phyloP scores from a whole-genome alignment of 139 green algal species.

The Asterochloris erici region DNA sequence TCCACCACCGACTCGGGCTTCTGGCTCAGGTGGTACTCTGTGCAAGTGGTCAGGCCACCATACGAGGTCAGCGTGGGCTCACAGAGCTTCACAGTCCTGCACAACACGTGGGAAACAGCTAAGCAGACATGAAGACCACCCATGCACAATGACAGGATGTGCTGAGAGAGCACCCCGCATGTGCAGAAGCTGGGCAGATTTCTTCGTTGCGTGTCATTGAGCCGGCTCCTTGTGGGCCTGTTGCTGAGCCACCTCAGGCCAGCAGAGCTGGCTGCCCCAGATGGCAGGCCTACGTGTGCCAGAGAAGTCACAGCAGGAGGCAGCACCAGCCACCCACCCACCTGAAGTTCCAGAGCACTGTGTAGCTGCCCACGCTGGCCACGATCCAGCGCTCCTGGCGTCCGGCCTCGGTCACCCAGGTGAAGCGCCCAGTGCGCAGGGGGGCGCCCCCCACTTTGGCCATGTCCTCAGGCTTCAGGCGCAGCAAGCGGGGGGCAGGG shows the following conservation, averaged over 20 bases:
- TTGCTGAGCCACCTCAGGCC: too few relatives aligned
- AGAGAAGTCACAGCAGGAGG: not conserved
- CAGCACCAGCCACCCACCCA: not conserved
- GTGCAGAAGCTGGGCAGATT: not conserved
- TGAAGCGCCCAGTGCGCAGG: slow-evolving; percentile 71
- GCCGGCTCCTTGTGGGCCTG: not conserved
- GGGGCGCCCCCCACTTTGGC: slow-evolving; percentile 16
- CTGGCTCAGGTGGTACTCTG: slow-evolving; percentile 74
- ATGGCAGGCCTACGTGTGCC: not conserved
- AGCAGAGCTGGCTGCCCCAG: too few relatives aligned
- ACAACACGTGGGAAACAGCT: not conserved
- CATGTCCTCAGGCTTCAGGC: slow-evolving; percentile 77
- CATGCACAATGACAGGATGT: not conserved
- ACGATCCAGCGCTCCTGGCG: slow-evolving; percentile 83
- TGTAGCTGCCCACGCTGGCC: slow-evolving; percentile 72
- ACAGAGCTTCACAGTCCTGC: slow-evolving; percentile 55
- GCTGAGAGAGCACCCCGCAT: not conserved
- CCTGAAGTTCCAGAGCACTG: slow-evolving; percentile 85
- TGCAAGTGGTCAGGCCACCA: slow-evolving; percentile 76
- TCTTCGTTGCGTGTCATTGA: not conserved
- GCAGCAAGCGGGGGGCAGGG: slow-evolving; percentile 78
- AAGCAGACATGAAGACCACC: not conserved
- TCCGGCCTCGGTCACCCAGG: slow-evolving; percentile 83
- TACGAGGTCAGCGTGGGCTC: slow-evolving; percentile 45
- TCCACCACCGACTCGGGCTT: slow-evolving; percentile 48